Conservation (phyloP, 2,329 filamentous ascomycete species). For the Cercospora citrullina region DNA sequence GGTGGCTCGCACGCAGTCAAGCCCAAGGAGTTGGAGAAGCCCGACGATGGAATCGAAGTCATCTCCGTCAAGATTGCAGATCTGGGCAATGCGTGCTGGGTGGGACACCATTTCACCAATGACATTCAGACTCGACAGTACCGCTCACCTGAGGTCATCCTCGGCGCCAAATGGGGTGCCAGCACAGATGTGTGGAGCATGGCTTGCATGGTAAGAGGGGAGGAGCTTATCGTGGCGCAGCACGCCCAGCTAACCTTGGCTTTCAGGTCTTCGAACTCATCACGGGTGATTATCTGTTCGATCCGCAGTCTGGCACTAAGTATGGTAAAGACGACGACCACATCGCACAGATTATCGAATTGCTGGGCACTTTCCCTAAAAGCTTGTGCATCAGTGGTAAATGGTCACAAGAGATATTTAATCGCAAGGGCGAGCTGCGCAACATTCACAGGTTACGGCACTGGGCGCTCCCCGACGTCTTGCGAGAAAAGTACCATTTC, state of each 20-base stretch:
- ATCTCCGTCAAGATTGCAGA: conserved; percentile 99
- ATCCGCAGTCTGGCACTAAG: conserved; percentile 96
- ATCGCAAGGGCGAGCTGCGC: conserved; percentile 91
- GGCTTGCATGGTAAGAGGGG: conserved; percentile 83
- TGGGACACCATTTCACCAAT: conserved; percentile 98
- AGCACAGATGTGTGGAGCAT: conserved; percentile 99
- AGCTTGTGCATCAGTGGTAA: conserved; percentile 88
- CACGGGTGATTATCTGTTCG: conserved; percentile 96
- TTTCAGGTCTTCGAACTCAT: conserved; percentile 91
- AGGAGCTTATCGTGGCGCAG: neutral
- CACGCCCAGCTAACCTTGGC: conserved; percentile 16
- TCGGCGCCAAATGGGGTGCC: conserved; percentile 98
- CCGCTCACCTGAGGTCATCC: conserved; percentile 91
- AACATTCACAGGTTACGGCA: conserved; percentile 96
- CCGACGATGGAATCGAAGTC: conserved; percentile 64
- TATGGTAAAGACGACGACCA: conserved; percentile 99
- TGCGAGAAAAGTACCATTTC: conserved; percentile 97
- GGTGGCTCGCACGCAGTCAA: conserved; percentile 64
- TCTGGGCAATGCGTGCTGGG: conserved; percentile 97
- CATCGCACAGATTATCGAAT: conserved; percentile 97
- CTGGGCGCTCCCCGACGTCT: conserved; percentile 90
- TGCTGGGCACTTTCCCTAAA: conserved; percentile 90
- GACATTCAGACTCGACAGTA: conserved; percentile 99
- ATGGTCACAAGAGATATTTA: conserved; percentile 99
- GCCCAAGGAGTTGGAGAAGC: conserved; percentile 62